Evolutionary conservation across 202 grass and related monocot genomes (phyloP), one percentile per base, ranked within the genome.

Genomic region (Elaeis oleifera): DNA sequence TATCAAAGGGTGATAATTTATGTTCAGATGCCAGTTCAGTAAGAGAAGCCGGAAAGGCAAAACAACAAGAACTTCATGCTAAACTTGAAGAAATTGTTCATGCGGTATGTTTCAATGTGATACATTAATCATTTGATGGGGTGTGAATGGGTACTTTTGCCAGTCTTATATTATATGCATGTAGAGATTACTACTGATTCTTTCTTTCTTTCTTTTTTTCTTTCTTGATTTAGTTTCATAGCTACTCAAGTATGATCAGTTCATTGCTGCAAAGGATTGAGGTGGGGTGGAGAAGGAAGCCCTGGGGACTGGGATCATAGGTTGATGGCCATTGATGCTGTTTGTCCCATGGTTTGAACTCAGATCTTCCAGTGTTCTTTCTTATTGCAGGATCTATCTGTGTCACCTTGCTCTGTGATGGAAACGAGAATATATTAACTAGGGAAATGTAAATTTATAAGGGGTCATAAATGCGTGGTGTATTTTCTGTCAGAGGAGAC

Each of bases 11-110:
- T 64, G 53, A 51, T 20, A 61, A 44, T 19, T 66, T 88, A 65
- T 58, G 72, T 56, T 71, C 64, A 3, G 81, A 85, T 67, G 63
- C 59, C 31, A 76, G 82, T 63, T 51, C n/a, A 14, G 52, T 65
- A 15, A 36, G 19, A 31, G 61, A 29, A 28, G 53, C 58, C 49
- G 79, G 59, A 25, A 58, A 49, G 15, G 27, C 48, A 66, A 78
- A 76, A 60, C 73, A 76, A 32, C 73, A 80, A 6, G 63, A 65
- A 65, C 71, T 96, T 28, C 58, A 24, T 48, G 44, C 51, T 14
- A 88, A 78, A 63, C 63, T 51, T 13, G 51, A 83, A 23, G 36
- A 76, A 61, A 72, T 90, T 71, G 57, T 51, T 18, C 52, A 79
- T 11, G 59, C 63, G 54, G 86, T 96, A 88, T 57, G 75, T 78